Evolutionary conservation across 2,329 filamentous ascomycete species (phyloP).

Genomic region (Daldinia sp.): DNA sequence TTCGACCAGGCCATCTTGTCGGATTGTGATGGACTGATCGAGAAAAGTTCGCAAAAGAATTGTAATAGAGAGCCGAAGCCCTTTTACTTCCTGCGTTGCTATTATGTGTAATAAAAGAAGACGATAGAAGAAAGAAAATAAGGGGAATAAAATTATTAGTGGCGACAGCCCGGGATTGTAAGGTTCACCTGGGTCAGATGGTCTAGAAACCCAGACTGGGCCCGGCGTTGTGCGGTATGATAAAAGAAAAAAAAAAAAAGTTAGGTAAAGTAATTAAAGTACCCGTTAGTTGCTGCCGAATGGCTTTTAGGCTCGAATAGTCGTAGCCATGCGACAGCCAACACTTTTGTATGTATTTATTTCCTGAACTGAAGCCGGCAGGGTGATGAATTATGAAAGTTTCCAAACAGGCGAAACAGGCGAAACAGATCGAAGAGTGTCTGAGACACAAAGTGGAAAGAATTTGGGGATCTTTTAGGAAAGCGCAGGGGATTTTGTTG

Average conservation of each 20-base stretch:
- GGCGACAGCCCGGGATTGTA: constrained; percentile 17
- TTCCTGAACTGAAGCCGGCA: constrained; percentile 2
- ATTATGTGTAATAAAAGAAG: constrained; percentile 5
- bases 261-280: constrained; percentile 21
- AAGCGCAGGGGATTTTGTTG: constrained; percentile 20
- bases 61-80: constrained; percentile 18
- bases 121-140: constrained; percentile 3
- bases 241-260: constrained; percentile 18
- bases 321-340: constrained; percentile 25
- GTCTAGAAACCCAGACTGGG: constrained; percentile 4
- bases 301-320: constrained; percentile 17
- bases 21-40: constrained; percentile 21
- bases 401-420: neutral
- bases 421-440: constrained; percentile 13
- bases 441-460: constrained; percentile 21
- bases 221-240: constrained; percentile 13
- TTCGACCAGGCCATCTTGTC: constrained; percentile 86
- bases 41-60: constrained; percentile 7
- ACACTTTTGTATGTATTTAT: neutral
- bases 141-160: constrained; percentile 28
- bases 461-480: constrained; percentile 20
- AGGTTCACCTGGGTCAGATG: constrained; percentile 1
- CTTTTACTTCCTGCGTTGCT: neutral
- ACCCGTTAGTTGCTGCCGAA: constrained; percentile 19
- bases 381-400: neutral